Evolutionary conservation across 2,329 filamentous ascomycete species (phyloP), one percentile per base, ranked within the genome.

Genomic region (Hirsutella thompsonii): DNA sequence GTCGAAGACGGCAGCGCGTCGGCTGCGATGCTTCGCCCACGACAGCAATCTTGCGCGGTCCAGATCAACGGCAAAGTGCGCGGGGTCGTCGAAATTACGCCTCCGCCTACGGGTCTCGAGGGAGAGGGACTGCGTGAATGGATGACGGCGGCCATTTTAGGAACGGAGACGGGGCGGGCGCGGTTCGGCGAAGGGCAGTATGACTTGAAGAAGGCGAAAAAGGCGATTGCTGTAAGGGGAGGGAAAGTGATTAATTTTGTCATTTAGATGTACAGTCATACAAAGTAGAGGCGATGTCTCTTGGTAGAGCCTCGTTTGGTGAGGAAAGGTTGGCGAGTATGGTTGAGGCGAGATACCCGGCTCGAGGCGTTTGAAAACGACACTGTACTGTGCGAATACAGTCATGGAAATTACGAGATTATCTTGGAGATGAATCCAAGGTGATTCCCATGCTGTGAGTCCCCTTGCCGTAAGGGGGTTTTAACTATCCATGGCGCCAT

Each of bases 31-130:
- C 57, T 80, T 48, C 62, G 71, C 50, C 60, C 69, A 40, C 59
- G 68, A 47, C 65, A 60, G 47, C 61, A 71, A 56, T 63, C 57
- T 3, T 83, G 78, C 47, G 81, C 81, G 0, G 78, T 94, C 14
- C 82, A 88, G 53, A 62, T 93, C 46, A 87, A 93, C 53, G 86
- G 87, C n/a, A 88, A 82, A 58, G 60, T 84, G 47, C 77, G 76
- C 30, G 81, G 81, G 46, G 74, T 74, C 1, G 70, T 81, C n/a
- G 67, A 79, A 2, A 76, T 92, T 20, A 68, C 75, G 1, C 67
- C 68, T 21, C 64, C 69, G 35, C 58, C 69, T 3, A 52, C 54
- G 0, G 57, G 57, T 1, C 51, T 75, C 20, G 49, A 56, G 20
- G 63, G 57, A 10, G 59, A 68, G 3, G 62, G 57, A 39, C 61